phyloP scores from a whole-genome alignment of 73 alveolate genomes.

The Breviolum minutum region DNA sequence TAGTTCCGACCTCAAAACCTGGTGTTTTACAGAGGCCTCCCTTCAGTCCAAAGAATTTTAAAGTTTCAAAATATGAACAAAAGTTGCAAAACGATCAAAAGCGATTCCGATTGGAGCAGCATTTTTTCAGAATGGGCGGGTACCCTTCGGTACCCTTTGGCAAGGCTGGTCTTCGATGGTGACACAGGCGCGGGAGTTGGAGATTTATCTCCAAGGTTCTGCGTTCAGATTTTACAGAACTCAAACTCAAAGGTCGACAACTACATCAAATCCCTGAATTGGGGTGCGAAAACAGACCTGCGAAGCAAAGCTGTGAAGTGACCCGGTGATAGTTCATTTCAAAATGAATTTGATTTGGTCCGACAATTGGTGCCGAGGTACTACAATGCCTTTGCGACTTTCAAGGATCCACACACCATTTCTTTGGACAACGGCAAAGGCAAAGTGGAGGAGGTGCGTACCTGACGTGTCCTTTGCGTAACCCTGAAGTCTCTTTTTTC shows the following conservation, averaged over 20 bases:
- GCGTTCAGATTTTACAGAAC: neutral
- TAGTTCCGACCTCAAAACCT: neutral
- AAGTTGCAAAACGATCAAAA: no score
- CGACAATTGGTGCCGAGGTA: conserved; percentile 92
- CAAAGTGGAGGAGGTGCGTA: conserved; percentile 96
- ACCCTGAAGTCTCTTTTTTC: conserved; percentile 98
- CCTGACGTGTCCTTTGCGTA: conserved; percentile 96
- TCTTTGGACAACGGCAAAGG: conserved; percentile 98
- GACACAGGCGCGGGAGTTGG: conserved; percentile 22
- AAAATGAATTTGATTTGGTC: neutral
- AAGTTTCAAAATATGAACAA: no score
- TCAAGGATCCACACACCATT: conserved; percentile 98
- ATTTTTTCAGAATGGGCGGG: neutral
- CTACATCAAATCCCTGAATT: conserved; percentile 88
- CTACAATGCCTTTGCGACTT: conserved; percentile 98
- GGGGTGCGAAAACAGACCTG: conserved; percentile 81
- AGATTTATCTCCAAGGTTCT: neutral
- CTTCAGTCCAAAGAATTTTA: no score
- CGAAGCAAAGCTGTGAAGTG: conserved; percentile 79
- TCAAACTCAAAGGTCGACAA: conserved; percentile 41
- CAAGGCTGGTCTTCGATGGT: conserved; percentile 82
- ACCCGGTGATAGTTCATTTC: neutral
- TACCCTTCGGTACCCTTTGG: neutral
- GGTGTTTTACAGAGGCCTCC: no score
- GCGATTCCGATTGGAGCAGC: neutral